These are phyloP conservation scores for Cutaneotrichosporon curvatum DNA, from an alignment of 1,284 basidiomycete species.

Conservation along the genomic window DNA sequence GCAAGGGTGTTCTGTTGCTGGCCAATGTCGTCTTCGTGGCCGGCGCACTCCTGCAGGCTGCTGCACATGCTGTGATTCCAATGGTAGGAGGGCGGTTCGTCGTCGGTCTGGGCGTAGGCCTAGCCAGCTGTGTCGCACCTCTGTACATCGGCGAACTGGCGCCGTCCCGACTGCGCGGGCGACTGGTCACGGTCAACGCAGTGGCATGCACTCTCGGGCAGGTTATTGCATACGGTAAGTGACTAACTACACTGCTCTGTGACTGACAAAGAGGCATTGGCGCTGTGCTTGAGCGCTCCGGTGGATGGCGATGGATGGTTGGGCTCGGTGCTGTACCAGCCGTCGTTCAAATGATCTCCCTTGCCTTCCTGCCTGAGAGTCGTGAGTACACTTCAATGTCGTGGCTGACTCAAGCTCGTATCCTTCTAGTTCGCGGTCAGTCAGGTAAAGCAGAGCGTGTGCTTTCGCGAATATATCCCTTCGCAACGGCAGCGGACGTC, in stretches of 20 bases:
- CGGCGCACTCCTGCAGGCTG: constrained; percentile 57
- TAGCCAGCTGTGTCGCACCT: constrained; percentile 71
- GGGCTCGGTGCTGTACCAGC: constrained; percentile 65
- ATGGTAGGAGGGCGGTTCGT: constrained; percentile 74
- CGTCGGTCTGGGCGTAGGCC: constrained; percentile 51
- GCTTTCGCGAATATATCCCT: constrained; percentile 60
- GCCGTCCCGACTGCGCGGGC: constrained; percentile 64
- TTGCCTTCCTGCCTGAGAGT: constrained; percentile 67
- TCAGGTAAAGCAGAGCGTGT: constrained; percentile 52
- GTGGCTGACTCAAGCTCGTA: constrained; percentile 53
- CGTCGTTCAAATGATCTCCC: constrained; percentile 55
- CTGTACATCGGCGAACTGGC: constrained; percentile 78
- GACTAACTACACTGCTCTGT: neutral
- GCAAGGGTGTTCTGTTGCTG: constrained; percentile 59
- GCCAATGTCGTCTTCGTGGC: constrained; percentile 69
- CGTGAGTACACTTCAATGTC: constrained; percentile 45
- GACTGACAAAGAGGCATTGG: constrained; percentile 50
- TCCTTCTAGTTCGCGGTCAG: constrained; percentile 57
- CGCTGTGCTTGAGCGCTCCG: constrained; percentile 60
- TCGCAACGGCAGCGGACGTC: constrained; percentile 58
- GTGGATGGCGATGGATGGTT: constrained; percentile 80
- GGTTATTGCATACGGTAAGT: constrained; percentile 61
- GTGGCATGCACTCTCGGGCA: constrained; percentile 54
- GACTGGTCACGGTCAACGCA: constrained; percentile 57
- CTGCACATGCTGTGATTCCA: constrained; percentile 59